These are phyloP conservation scores for Solanum chilense DNA, from an alignment of 257 asterid species.

Conservation along the genomic window DNA sequence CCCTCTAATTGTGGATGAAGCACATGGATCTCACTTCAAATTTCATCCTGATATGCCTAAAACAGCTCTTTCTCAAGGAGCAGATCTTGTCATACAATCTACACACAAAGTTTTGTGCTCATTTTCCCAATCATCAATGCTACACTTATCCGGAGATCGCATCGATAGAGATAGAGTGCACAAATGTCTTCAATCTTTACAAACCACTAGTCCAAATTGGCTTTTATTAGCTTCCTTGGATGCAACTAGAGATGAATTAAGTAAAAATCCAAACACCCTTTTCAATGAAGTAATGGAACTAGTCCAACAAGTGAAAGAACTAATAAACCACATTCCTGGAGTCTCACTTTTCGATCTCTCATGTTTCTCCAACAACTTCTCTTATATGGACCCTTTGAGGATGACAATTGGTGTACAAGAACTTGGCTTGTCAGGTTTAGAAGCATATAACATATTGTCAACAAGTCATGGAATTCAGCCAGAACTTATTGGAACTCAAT, in stretches of 20 bases:
- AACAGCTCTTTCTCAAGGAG: slow-evolving; percentile 65
- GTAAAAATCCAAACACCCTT: slow-evolving; percentile 19
- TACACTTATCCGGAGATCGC: slow-evolving; percentile 48
- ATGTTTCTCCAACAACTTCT: slow-evolving; percentile 20
- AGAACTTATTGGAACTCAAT: slow-evolving; percentile 61
- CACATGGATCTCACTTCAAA: slow-evolving; percentile 40
- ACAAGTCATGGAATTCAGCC: slow-evolving; percentile 38
- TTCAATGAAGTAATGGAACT: slow-evolving; percentile 40
- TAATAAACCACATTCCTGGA: slow-evolving; percentile 26
- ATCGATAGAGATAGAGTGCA: slow-evolving; percentile 39
- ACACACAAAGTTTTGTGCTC: slow-evolving; percentile 77
- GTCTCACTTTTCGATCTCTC: slow-evolving; percentile 26
- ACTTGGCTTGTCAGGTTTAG: slow-evolving; percentile 53
- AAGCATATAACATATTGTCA: slow-evolving; percentile 48
- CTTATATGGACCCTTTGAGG: slow-evolving; percentile 52
- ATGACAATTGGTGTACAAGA: slow-evolving; percentile 35
- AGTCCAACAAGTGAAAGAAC: slow-evolving; percentile 31
- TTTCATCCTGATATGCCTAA: slow-evolving; percentile 47
- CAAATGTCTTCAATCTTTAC: slow-evolving; percentile 62
- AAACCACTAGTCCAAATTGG: slow-evolving; percentile 82
- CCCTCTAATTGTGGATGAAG: slow-evolving; percentile 65
- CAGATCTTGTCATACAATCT: slow-evolving; percentile 61
- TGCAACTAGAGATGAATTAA: slow-evolving; percentile 63
- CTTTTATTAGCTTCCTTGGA: slow-evolving; percentile 65
- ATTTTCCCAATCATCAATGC: slow-evolving; percentile 75